Evolutionary conservation across 2,329 filamentous ascomycete genomes (phyloP).

Genomic region (Diaporthe batatas): DNA sequence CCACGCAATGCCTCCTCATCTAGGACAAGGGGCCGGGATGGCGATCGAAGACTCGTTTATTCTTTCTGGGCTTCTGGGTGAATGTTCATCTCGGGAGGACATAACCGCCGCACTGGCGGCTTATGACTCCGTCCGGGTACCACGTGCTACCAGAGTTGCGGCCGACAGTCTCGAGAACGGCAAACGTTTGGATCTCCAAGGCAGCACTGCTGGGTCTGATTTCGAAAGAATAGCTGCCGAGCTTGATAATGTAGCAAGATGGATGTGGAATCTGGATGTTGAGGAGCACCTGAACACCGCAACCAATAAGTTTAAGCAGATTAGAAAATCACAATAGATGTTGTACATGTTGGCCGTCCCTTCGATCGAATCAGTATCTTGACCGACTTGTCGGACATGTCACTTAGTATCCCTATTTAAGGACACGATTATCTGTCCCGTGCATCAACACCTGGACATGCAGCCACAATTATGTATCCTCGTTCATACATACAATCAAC

Average conservation of each 20-base stretch:
- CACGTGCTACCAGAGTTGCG: background rate
- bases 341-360: background rate
- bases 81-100: slow-evolving; percentile 2
- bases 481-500: no score
- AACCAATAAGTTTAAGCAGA: background rate
- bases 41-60: slow-evolving; percentile 25
- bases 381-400: background rate
- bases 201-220: slow-evolving; percentile 16
- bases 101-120: slow-evolving; percentile 15
- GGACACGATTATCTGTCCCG: no score
- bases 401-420: no score
- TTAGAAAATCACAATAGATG: background rate
- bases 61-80: slow-evolving; percentile 12
- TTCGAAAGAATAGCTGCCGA: slow-evolving; percentile 16
- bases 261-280: slow-evolving; percentile 30
- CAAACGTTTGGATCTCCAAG: slow-evolving; percentile 17
- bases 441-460: no score
- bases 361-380: background rate
- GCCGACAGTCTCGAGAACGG: slow-evolving; percentile 11
- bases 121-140: slow-evolving; percentile 27
- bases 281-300: slow-evolving; percentile 18
- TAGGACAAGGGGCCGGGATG: slow-evolving; percentile 31
- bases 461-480: no score
- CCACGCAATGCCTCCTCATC: slow-evolving; percentile 25
- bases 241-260: background rate